phyloP scores from a whole-genome alignment of 768 basidiomycete species.

The Chalciporus piperatus region DNA sequence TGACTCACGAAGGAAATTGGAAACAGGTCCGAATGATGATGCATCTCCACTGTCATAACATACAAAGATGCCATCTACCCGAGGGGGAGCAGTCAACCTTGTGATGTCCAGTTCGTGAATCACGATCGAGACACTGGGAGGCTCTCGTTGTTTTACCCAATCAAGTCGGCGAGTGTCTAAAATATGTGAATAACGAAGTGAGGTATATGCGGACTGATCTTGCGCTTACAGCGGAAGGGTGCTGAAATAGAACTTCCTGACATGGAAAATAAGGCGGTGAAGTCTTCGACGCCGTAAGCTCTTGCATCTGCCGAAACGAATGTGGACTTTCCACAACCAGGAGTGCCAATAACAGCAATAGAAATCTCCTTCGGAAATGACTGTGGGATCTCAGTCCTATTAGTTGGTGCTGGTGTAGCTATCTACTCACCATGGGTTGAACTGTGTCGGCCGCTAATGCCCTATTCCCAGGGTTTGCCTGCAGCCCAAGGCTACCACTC shows the following conservation, averaged over 20 bases:
- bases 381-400: constrained; percentile 17
- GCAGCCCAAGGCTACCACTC: constrained; percentile 60
- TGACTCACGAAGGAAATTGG: constrained; percentile 67
- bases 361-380: constrained; percentile 41
- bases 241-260: constrained; percentile 33
- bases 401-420: neutral
- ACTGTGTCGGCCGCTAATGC: constrained; percentile 16
- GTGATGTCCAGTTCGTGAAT: constrained; percentile 56
- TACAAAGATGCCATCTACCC: constrained; percentile 74
- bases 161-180: constrained; percentile 33
- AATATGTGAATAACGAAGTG: constrained; percentile 24
- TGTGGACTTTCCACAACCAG: constrained; percentile 81
- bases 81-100: constrained; percentile 54
- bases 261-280: constrained; percentile 31
- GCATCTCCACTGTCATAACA: constrained; percentile 77
- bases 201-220: neutral
- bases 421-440: constrained; percentile 23
- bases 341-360: constrained; percentile 75
- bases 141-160: constrained; percentile 39
- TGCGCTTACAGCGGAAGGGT: constrained; percentile 40
- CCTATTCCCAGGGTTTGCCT: constrained; percentile 25
- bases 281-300: constrained; percentile 51
- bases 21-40: constrained; percentile 63
- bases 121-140: constrained; percentile 44
- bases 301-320: constrained; percentile 77